These are phyloP conservation scores for Rostrohypoxylon terebratum DNA, from an alignment of 495 filamentous ascomycete species.

Conservation along the genomic window DNA sequence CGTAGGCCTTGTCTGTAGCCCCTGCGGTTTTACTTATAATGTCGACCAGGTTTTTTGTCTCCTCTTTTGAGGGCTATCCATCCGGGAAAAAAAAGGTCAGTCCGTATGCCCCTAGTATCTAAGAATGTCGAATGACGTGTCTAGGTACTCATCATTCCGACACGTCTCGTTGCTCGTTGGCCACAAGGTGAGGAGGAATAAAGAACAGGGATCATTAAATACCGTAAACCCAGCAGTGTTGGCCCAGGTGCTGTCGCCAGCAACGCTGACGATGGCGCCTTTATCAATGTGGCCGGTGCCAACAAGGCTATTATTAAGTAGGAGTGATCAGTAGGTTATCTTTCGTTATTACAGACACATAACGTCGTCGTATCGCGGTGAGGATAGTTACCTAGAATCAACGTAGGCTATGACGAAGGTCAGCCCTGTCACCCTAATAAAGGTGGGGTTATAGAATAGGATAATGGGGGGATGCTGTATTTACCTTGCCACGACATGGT, in stretches of 20 bases:
- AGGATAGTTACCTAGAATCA: constrained; percentile 59
- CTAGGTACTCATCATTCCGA: background rate
- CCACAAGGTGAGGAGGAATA: constrained; percentile 1
- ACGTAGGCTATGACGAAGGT: constrained; percentile 59
- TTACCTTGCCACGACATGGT: constrained; percentile 71
- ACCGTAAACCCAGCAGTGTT: constrained; percentile 76
- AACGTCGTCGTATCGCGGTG: constrained; percentile 13
- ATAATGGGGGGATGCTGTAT: constrained; percentile 27
- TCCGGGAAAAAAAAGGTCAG: constrained; percentile 24
- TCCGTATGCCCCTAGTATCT: background rate
- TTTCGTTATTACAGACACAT: background rate
- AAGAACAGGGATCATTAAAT: constrained; percentile 44
- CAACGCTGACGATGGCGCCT: constrained; percentile 84
- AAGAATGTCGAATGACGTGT: background rate
- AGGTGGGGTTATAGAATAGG: constrained; percentile 51
- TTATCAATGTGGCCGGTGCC: constrained; percentile 85
- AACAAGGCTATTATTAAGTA: constrained; percentile 72
- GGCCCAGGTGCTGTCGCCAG: constrained; percentile 88
- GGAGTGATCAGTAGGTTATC: constrained; percentile 19
- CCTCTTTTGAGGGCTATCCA: constrained; percentile 66
- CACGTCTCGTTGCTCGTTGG: constrained; percentile 7
- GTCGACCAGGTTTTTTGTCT: constrained; percentile 66
- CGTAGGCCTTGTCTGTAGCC: constrained; percentile 60
- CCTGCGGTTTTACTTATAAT: constrained; percentile 60
- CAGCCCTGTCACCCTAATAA: constrained; percentile 50